phyloP scores from a whole-genome alignment of 2,329 filamentous ascomycete species.

The Trichoderma koningii region DNA sequence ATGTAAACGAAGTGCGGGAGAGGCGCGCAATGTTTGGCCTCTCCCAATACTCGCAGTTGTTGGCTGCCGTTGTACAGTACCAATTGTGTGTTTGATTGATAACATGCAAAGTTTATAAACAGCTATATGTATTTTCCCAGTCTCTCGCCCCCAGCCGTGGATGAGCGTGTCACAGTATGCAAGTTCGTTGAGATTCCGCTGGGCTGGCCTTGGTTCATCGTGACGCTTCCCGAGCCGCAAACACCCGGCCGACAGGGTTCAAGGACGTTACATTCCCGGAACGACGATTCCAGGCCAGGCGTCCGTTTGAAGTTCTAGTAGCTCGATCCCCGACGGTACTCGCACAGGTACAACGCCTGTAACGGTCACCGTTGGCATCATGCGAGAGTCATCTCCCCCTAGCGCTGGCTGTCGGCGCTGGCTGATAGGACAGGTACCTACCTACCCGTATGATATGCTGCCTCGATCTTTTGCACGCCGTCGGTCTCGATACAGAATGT shows the following conservation, averaged over 20 bases:
- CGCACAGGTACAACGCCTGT: not conserved
- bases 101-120: not conserved
- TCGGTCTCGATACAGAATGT: not conserved
- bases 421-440: too few species aligned
- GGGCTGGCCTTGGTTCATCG: not conserved
- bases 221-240: slow-evolving; percentile 18
- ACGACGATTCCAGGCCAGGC: not conserved
- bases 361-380: not conserved
- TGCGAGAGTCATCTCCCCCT: slow-evolving; percentile 4
- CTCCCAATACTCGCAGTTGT: too few species aligned
- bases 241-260: slow-evolving; percentile 22
- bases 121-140: not conserved
- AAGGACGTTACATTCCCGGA: slow-evolving; percentile 8
- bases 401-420: not conserved
- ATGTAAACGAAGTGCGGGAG: too few species aligned
- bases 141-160: too few species aligned
- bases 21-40: too few species aligned
- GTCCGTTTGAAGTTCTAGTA: not conserved
- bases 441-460: not conserved
- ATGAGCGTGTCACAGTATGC: too few species aligned
- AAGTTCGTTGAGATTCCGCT: not conserved
- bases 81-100: too few species aligned
- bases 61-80: too few species aligned
- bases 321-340: not conserved
- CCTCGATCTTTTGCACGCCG: not conserved